Percentiles rank a stretch among this genome's conserved stretches.
Conservation (phyloP, 2,329 filamentous ascomycete genomes). For the Colletotrichum musicola region DNA sequence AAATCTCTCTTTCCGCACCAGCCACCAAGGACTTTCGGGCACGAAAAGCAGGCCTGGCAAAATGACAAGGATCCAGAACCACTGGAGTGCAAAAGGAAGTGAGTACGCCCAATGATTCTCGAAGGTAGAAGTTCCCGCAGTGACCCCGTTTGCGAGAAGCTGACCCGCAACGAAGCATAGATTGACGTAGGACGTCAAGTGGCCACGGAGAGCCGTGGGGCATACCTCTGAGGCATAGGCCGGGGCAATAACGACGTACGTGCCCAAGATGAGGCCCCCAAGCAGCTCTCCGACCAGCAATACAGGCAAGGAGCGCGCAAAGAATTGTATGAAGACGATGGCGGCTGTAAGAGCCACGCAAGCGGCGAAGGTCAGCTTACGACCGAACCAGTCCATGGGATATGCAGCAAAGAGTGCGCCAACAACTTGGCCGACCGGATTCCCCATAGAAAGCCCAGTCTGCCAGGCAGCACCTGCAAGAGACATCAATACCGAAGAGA, state of each 20-base stretch:
- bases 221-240: conserved; percentile 73
- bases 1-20: conserved; percentile 56
- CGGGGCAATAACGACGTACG: conserved; percentile 69
- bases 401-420: conserved; percentile 64
- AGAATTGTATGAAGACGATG: conserved; percentile 74
- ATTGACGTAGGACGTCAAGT: conserved; percentile 71
- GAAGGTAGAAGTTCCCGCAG: conserved; percentile 55
- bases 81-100: conserved; percentile 63
- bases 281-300: conserved; percentile 73
- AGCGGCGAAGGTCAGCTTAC: conserved; percentile 58
- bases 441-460: conserved; percentile 63
- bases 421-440: conserved; percentile 68
- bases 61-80: conserved; percentile 62
- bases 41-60: conserved; percentile 60
- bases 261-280: conserved; percentile 71
- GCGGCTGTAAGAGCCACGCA: conserved; percentile 61
- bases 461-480: conserved; percentile 57
- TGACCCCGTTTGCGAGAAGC: conserved; percentile 64
- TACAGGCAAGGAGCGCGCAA: conserved; percentile 66
- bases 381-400: conserved; percentile 60
- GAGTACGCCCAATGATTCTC: conserved; percentile 62
- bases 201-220: conserved; percentile 68
- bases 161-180: conserved; percentile 74
- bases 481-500: conserved; percentile 4
- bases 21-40: conserved; percentile 65